phyloP scores from a whole-genome alignment of 2,329 filamentous ascomycete genomes.

The Rasamsonia emersonii region DNA sequence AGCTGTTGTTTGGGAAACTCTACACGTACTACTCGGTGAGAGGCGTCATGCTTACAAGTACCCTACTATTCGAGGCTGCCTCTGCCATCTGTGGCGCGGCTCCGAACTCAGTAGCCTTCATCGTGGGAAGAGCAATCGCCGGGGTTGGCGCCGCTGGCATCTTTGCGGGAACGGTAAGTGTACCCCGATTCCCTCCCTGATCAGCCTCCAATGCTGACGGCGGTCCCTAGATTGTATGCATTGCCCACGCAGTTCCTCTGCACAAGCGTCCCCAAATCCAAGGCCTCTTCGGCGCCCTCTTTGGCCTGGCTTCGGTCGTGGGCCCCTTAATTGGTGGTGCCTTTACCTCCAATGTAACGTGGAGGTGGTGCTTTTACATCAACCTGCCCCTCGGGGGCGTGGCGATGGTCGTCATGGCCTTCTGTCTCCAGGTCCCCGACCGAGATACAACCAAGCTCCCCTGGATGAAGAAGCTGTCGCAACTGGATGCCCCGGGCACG shows the following conservation, averaged over 20 bases:
- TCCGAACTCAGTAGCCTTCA: constrained; percentile 20
- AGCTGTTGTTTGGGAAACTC: constrained; percentile 31
- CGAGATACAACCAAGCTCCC: too few species aligned
- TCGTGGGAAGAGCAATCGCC: constrained; percentile 24
- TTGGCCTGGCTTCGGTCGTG: constrained; percentile 19
- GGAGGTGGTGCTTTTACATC: constrained; percentile 29
- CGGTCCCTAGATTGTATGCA: constrained; percentile 3
- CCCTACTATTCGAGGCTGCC: constrained; percentile 35
- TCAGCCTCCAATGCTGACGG: too few species aligned
- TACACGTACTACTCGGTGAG: constrained; percentile 37
- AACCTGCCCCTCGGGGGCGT: constrained; percentile 23
- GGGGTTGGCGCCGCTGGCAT: constrained; percentile 20
- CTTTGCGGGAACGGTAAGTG: constrained; percentile 11
- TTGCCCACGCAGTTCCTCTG: constrained; percentile 1
- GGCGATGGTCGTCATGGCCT: background rate
- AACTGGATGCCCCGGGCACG: background rate
- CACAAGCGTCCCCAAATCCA: background rate
- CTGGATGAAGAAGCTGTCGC: background rate
- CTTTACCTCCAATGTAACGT: constrained; percentile 21
- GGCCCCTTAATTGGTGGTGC: constrained; percentile 21
- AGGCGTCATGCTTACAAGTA: constrained; percentile 3
- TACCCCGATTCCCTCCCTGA: too few species aligned
- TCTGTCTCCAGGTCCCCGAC: too few species aligned
- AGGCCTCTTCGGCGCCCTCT: constrained; percentile 18
- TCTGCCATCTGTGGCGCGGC: constrained; percentile 34